A percentile compares a stretch with the other conserved stretches of the same genome.
Evolutionary conservation across 129 eudicot species (phyloP).

Genomic region (Pulicaria dysenterica): DNA sequence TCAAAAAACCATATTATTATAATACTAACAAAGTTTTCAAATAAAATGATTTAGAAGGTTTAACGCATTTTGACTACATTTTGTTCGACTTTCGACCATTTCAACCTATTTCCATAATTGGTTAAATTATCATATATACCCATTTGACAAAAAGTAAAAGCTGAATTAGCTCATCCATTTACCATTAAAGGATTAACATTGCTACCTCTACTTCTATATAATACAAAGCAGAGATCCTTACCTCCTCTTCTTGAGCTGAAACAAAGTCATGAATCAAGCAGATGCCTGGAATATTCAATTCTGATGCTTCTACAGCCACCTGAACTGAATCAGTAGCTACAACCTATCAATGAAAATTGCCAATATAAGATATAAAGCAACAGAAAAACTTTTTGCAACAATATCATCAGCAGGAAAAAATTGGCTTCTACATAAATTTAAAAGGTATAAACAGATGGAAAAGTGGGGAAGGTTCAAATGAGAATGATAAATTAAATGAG

Average conservation of each 20-base stretch:
- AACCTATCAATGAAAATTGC: constrained; percentile 42
- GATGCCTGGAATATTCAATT: constrained; percentile 77
- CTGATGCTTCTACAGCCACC: constrained; percentile 69
- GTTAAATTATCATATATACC: background rate
- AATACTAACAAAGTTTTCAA: background rate
- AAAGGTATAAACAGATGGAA: no score
- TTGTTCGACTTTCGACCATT: background rate
- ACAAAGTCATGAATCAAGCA: constrained; percentile 81
- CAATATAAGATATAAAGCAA: constrained; percentile 11
- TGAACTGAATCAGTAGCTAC: constrained; percentile 43
- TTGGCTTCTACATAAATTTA: background rate
- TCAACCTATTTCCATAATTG: background rate
- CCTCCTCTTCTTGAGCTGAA: constrained; percentile 82
- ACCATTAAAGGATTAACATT: background rate
- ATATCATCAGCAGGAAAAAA: background rate
- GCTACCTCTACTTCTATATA: constrained; percentile 6
- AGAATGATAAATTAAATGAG: no score
- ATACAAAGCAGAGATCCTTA: constrained; percentile 28
- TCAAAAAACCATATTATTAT: background rate
- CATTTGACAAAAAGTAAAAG: constrained; percentile 2
- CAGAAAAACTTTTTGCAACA: background rate
- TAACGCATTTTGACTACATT: constrained; percentile 5
- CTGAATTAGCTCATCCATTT: background rate
- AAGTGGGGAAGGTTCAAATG: no score
- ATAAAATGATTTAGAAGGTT: background rate